phyloP scores from a whole-genome alignment of 192 early-diverging fungal species.

The Backusella macrospora region DNA sequence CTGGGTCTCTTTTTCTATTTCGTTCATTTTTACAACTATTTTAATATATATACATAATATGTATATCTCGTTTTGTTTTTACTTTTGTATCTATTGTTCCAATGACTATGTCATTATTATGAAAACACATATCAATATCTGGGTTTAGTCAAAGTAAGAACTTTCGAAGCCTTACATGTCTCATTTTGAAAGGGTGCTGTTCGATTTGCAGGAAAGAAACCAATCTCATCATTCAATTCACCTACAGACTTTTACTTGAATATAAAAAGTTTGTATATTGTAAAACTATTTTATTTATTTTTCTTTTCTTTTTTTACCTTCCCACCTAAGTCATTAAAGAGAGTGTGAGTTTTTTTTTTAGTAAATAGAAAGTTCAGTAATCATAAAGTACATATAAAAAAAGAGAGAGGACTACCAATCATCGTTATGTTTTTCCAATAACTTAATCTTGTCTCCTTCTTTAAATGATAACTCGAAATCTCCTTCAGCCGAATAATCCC shows the following conservation, averaged over 20 bases:
- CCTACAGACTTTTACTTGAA: slow-evolving; percentile 11
- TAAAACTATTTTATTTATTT: too few species aligned
- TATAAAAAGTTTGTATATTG: neutral
- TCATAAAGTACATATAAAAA: too few species aligned
- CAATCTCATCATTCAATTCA: slow-evolving; percentile 41
- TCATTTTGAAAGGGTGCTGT: slow-evolving; percentile 17
- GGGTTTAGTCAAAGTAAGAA: neutral
- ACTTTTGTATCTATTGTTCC: too few species aligned
- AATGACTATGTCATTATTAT: too few species aligned
- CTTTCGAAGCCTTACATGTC: neutral
- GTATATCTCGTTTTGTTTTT: neutral
- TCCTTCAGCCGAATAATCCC: slow-evolving; percentile 43
- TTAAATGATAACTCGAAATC: slow-evolving; percentile 42
- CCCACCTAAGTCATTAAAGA: slow-evolving; percentile 23
- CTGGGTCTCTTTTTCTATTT: neutral
- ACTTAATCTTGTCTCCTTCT: slow-evolving; percentile 39
- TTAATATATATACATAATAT: neutral
- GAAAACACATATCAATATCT: too few species aligned
- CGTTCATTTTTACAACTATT: neutral
- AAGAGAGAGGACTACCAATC: slow-evolving; percentile 31
- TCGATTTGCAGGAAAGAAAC: slow-evolving; percentile 45
- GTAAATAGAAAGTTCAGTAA: neutral
- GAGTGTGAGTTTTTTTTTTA: neutral
- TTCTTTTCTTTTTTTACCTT: slow-evolving; percentile 26
- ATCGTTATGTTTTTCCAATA: slow-evolving; percentile 43